Evolutionary conservation across 164 flowering plant species (phyloP), one percentile per base, ranked within the genome.

Genomic region (Stephania yunnanensis): DNA sequence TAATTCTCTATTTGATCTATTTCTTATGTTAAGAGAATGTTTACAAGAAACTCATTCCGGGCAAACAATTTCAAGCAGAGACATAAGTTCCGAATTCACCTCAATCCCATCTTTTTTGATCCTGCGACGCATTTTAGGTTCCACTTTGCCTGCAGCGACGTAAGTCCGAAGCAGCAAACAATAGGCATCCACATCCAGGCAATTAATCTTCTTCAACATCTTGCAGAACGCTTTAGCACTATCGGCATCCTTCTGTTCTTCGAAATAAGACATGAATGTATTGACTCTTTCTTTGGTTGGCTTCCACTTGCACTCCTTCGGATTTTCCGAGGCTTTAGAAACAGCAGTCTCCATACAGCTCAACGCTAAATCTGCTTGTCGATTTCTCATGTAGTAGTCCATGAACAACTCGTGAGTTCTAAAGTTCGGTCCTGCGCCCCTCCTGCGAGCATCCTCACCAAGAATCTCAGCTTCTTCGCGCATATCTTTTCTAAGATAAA

Each of bases 221-320:
- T 79, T 73, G 81, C 78, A 86, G 48, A 92, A 84, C 70, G 84
- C 81, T 75, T 91, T 93, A 9, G 90, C 94, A 36, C 88, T 78
- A 67, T 81, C 83, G 6, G 84, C 84, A 74, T 91, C 90, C 67
- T 78, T 84, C 72, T 76, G 77, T 75, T 80, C 79, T 78, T 83
- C 80, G 53, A 85, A 88, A 64, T 78, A 79, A 71, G 80, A 67
- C 22, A 89, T 29, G 75, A 94, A 89, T 10, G 79, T 76, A 50
- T 29, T 70, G 44, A 82, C 78, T 8, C 70, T 82, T 10, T 76
- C 84, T 48, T 76, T 50, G 12, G 20, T 52, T 5, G 88, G 88
- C 69, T 50, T 78, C 97, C 94, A 91, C 30, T 81, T 80, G 2
- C 66, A 20, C 3, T 70, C 64, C 61, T 78, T 77, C 22, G 19